phyloP scores from a whole-genome alignment of 768 basidiomycete genomes.

The Gloeopeniophorella convolvens region DNA sequence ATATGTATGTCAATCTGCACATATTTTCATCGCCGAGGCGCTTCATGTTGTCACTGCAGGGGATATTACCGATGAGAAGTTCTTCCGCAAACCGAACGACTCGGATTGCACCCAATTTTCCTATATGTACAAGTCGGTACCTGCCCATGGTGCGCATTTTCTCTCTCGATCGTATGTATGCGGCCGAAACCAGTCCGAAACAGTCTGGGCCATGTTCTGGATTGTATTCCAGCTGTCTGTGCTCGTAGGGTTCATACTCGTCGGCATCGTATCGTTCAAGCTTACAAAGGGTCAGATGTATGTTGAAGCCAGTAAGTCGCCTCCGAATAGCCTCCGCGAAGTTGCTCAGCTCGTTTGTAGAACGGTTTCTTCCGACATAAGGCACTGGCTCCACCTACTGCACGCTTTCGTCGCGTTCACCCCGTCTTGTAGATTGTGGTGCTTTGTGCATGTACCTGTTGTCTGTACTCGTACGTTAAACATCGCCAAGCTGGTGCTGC shows the following conservation, averaged over 20 bases:
- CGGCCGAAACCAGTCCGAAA: not conserved
- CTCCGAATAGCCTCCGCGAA: too few relatives aligned
- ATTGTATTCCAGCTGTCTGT: conserved; percentile 70
- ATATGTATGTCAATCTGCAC: conserved; percentile 51
- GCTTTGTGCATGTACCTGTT: too few relatives aligned
- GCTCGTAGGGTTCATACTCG: conserved; percentile 69
- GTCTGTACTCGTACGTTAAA: too few relatives aligned
- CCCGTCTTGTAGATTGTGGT: too few relatives aligned
- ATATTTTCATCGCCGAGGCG: not conserved
- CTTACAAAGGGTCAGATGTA: conserved; percentile 54
- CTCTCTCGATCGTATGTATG: not conserved
- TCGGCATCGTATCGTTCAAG: conserved; percentile 78
- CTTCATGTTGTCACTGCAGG: conserved; percentile 35
- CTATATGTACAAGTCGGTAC: conserved; percentile 61
- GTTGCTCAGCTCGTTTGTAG: too few relatives aligned
- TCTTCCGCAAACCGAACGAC: conserved; percentile 92
- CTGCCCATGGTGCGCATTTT: conserved; percentile 56
- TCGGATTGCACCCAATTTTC: conserved; percentile 89
- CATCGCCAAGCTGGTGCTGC: too few relatives aligned
- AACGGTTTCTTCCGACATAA: too few relatives aligned
- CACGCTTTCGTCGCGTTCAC: too few relatives aligned
- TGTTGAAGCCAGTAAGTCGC: conserved; percentile 60
- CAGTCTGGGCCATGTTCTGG: conserved; percentile 87
- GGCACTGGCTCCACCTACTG: too few relatives aligned
- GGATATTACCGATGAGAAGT: conserved; percentile 92